Percentiles rank a stretch among this genome's conserved stretches.
Evolutionary conservation across 306 rosid genomes (phyloP).

Genomic region (Cucurbita moschata): DNA sequence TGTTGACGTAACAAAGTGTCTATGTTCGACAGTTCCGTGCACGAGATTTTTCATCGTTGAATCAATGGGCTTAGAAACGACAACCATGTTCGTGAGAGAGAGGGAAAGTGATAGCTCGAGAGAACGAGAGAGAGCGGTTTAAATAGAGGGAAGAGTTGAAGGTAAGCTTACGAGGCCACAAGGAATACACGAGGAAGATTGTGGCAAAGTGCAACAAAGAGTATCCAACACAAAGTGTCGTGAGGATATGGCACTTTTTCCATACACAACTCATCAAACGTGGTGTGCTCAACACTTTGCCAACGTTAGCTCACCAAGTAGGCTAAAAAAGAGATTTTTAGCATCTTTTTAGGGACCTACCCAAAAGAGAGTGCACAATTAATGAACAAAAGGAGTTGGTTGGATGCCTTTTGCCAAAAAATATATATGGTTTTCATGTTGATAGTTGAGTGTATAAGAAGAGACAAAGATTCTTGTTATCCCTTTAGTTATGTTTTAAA

Average conservation of each 20-base stretch:
- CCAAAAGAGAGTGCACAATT: not conserved
- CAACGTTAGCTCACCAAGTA: not conserved
- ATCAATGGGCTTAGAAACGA: not conserved
- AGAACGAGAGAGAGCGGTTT: not conserved
- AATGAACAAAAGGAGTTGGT: not conserved
- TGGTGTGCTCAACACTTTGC: not conserved
- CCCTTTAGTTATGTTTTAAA: too few species aligned
- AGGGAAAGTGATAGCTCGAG: not conserved
- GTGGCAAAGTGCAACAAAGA: not conserved
- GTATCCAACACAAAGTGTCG: not conserved
- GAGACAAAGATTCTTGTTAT: too few species aligned
- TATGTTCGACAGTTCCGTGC: not conserved
- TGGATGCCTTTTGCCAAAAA: not conserved
- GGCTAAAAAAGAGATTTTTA: not conserved
- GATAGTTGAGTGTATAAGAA: too few species aligned
- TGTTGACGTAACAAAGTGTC: too few species aligned
- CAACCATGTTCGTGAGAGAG: not conserved
- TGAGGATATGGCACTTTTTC: not conserved
- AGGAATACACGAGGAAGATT: not conserved
- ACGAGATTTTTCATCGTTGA: not conserved
- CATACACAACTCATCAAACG: not conserved
- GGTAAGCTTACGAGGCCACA: not conserved
- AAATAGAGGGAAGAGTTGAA: not conserved
- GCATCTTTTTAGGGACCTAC: not conserved
- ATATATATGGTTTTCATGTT: too few species aligned